Evolutionary conservation across 2,329 filamentous ascomycete species (phyloP).

Genomic region (Clonostachys chloroleuca): DNA sequence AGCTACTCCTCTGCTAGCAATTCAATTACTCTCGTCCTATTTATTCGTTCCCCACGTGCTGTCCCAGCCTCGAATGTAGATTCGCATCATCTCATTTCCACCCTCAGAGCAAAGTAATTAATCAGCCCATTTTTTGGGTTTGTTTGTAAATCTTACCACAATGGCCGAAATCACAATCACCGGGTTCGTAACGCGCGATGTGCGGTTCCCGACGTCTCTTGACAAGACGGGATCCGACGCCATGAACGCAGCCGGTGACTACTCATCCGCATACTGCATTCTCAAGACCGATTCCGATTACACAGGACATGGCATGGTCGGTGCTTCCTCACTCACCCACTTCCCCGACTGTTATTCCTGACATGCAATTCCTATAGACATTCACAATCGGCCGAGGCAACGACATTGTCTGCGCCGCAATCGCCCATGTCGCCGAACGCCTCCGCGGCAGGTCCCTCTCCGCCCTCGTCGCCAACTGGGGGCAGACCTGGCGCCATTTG

Average conservation of each 20-base stretch:
- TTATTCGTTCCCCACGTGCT: background rate
- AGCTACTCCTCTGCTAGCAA: background rate
- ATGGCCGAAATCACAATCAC: constrained; percentile 62
- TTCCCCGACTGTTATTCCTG: background rate
- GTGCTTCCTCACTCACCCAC: constrained; percentile 4
- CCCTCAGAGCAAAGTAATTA: background rate
- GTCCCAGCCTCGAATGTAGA: background rate
- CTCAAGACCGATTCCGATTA: constrained; percentile 71
- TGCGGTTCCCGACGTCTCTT: constrained; percentile 84
- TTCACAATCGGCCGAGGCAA: constrained; percentile 89
- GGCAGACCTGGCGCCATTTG: constrained; percentile 85
- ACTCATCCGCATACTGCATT: constrained; percentile 93
- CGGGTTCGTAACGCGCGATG: constrained; percentile 66
- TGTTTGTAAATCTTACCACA: background rate
- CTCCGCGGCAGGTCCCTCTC: constrained; percentile 72
- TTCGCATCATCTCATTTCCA: background rate
- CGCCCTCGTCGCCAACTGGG: constrained; percentile 76
- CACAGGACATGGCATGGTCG: constrained; percentile 75
- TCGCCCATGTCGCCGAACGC: constrained; percentile 72
- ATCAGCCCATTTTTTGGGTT: background rate
- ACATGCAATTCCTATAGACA: constrained; percentile 33
- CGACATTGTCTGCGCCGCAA: constrained; percentile 85
- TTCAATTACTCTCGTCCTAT: background rate
- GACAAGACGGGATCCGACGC: constrained; percentile 96
- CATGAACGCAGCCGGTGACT: constrained; percentile 93